Base-by-base conservation (phyloP, 257 asterid species). In the Gynochthodes officinalis region DNA sequence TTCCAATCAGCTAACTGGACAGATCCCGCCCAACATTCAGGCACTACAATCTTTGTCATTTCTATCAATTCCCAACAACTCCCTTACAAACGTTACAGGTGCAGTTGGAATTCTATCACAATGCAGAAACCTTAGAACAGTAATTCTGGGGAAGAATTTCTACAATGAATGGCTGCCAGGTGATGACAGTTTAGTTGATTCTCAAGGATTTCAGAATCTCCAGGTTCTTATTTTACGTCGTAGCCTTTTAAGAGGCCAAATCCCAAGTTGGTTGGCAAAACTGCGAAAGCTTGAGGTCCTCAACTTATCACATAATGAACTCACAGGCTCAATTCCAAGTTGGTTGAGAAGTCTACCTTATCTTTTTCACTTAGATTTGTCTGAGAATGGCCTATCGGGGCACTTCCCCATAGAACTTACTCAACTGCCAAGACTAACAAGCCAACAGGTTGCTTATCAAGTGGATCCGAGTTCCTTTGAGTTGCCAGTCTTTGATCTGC, bases 401-500 rank as follows among this genome's bases (percentile, higher is more conserved):
- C 50, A 46, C 80, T 91, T 91, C 80, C 97, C 99, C 0, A 43
- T 79, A 67, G 91, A 86, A 44, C 85, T 94, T 25, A 71, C 82
- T 44, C 67, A 75, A 75, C 72, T 91, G 77, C 76, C 65, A 69
- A 81, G 96, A 59, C 80, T 94, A 15, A 81, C 90, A 27, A 73
- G 69, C 63, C 79, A 85, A 79, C 81, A 72, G 80, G 83, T 68
- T 57, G 82, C 86, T 40, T 90, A 84, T 71, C 71, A 79, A 72
- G 77, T 82, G 16, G 84, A 84, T 66, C 75, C 82, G 79, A 89
- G 84, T 78, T 84, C 82, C 81, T 79, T 94, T 32, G 95, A 87
- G 88, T 76, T 94, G 88, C 99, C 97, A n/a, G 95, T 94, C 40
- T 89, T 86, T 74, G 95, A 88, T 74, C 80, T 78, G 85, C 99